phyloP scores from a whole-genome alignment of 192 early-diverging fungal species.

The Dispira simplex region DNA sequence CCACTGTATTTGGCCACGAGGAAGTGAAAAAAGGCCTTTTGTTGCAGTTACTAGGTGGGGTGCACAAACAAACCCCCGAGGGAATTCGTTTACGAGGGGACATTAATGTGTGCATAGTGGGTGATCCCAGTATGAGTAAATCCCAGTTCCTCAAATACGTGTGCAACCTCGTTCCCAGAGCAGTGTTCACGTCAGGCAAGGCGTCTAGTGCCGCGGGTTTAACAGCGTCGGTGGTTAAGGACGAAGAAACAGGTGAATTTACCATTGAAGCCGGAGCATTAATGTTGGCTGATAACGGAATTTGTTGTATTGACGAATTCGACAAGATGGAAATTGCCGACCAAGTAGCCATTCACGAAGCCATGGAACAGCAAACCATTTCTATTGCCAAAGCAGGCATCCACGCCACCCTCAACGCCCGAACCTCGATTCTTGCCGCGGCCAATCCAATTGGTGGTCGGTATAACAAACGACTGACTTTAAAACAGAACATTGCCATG shows the following conservation, averaged over 20 bases:
- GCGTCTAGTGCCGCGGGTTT: constrained; percentile 91
- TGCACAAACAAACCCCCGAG: constrained; percentile 85
- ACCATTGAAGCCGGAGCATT: constrained; percentile 95
- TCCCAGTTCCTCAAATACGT: constrained; percentile 78
- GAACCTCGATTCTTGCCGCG: constrained; percentile 89
- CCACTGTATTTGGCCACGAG: constrained; percentile 85
- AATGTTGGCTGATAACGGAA: constrained; percentile 96
- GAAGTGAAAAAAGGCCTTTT: constrained; percentile 91
- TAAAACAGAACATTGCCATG: constrained; percentile 94
- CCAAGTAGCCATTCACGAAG: constrained; percentile 99
- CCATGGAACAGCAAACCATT: constrained; percentile 99
- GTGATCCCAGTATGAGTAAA: constrained; percentile 91
- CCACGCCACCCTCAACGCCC: constrained; percentile 86
- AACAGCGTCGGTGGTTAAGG: constrained; percentile 87
- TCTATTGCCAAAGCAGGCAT: constrained; percentile 93
- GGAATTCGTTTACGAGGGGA: constrained; percentile 93
- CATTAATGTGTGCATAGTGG: constrained; percentile 94
- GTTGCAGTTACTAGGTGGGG: constrained; percentile 87
- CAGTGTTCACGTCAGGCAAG: constrained; percentile 93
- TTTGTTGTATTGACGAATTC: constrained; percentile 98
- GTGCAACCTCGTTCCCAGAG: constrained; percentile 74
- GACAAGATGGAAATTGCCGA: constrained; percentile 96
- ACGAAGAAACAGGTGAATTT: constrained; percentile 95
- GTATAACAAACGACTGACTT: constrained; percentile 88
- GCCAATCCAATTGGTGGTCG: constrained; percentile 92